Conservation (phyloP, 2,329 filamentous ascomycete genomes). For the Neonectria sp. region DNA sequence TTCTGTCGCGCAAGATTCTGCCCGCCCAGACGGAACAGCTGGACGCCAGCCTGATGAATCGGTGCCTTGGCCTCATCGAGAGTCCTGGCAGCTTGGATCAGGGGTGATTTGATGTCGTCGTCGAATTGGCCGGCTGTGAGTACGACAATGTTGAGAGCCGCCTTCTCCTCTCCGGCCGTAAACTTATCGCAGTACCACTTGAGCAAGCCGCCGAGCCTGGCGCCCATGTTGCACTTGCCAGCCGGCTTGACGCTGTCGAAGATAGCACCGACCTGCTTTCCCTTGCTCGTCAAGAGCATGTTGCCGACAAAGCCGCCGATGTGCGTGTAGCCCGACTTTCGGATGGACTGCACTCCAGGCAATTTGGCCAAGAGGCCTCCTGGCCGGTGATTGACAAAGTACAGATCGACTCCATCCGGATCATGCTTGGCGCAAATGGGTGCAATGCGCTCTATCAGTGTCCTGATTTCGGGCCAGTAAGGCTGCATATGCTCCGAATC, state of each 20-base stretch:
- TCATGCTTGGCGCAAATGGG: slow-evolving; percentile 33
- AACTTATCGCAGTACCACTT: slow-evolving; percentile 34
- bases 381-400: slow-evolving; percentile 32
- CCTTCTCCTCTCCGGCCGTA: slow-evolving; percentile 25
- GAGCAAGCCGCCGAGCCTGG: slow-evolving; percentile 25
- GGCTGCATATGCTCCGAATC: slow-evolving; percentile 28
- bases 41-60: slow-evolving; percentile 27
- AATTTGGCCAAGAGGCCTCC: slow-evolving; percentile 30
- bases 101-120: slow-evolving; percentile 29
- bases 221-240: slow-evolving; percentile 32
- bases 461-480: slow-evolving; percentile 28
- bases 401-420: slow-evolving; percentile 31
- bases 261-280: slow-evolving; percentile 27
- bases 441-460: slow-evolving; percentile 22
- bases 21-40: slow-evolving; percentile 29
- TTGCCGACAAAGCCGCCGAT: slow-evolving; percentile 29
- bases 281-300: slow-evolving; percentile 28
- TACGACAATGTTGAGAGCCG: slow-evolving; percentile 30
- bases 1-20: slow-evolving; percentile 20
- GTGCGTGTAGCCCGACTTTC: slow-evolving; percentile 30
- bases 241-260: slow-evolving; percentile 27
- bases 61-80: slow-evolving; percentile 30
- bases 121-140: slow-evolving; percentile 30
- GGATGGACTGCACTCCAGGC: slow-evolving; percentile 25
- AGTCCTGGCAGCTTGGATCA: slow-evolving; percentile 24